These are phyloP conservation scores for Sequoia sempervirens DNA, from an alignment of 75 land plant species.

Conservation along the genomic window DNA sequence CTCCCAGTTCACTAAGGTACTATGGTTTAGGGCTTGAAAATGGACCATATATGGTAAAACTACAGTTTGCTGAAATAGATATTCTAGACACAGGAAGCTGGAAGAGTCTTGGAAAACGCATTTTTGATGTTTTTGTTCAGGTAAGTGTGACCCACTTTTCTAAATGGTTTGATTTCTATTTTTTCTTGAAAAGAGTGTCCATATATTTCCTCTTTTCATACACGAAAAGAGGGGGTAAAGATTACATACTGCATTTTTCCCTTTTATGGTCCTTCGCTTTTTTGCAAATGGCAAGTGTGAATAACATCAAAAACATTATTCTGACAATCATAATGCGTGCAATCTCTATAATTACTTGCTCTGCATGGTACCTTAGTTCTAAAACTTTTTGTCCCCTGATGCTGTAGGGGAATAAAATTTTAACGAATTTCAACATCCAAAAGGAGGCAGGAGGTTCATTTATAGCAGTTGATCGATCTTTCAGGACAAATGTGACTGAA, in stretches of 20 bases:
- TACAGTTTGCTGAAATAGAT: no score
- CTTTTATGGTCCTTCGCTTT: background rate
- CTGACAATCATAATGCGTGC: background rate
- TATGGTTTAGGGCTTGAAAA: no score
- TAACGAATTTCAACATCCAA: conserved; percentile 50
- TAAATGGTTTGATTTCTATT: background rate
- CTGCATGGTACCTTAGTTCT: background rate
- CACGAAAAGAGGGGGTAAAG: background rate
- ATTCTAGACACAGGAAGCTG: conserved; percentile 3
- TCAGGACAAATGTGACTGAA: conserved; percentile 23
- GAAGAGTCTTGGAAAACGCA: conserved; percentile 54
- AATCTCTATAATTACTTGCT: background rate
- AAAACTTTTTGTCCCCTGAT: background rate
- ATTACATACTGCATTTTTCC: background rate
- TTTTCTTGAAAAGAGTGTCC: background rate
- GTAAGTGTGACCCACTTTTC: conserved; percentile 14
- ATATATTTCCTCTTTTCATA: background rate
- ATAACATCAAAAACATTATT: background rate
- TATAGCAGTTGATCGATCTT: conserved; percentile 26
- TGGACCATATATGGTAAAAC: no score
- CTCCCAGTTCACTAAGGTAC: no score
- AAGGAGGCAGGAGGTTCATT: conserved; percentile 43
- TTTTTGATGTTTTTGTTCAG: conserved; percentile 74
- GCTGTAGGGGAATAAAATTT: conserved; percentile 37
- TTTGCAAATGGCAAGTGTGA: background rate